Percentiles rank a stretch among this genome's conserved stretches.
These are phyloP conservation scores for Rhodotorula taiwanensis DNA, from an alignment of 768 basidiomycete species.

Conservation along the genomic window DNA sequence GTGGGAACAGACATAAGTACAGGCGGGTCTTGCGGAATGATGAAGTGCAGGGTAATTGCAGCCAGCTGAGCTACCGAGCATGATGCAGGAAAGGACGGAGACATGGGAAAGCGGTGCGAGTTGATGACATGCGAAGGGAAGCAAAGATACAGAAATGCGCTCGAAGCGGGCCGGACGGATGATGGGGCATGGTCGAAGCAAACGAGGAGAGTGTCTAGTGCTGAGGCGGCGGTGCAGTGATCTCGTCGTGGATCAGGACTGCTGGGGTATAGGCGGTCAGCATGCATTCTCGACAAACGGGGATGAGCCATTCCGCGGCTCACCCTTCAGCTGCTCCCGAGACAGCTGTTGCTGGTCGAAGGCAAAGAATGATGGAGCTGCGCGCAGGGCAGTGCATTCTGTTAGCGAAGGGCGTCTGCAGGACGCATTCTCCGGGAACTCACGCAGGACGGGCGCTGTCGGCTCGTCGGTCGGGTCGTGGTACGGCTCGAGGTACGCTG, in stretches of 20 bases:
- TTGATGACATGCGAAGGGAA: neutral
- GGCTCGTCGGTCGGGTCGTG: constrained; percentile 98
- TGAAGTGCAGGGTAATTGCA: no score
- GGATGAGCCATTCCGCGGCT: neutral
- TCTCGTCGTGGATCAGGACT: constrained; percentile 41
- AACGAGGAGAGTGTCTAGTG: constrained; percentile 3
- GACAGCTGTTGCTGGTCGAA: constrained; percentile 96
- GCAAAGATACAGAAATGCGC: neutral
- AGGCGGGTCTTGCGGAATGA: no score
- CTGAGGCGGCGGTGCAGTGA: constrained; percentile 32
- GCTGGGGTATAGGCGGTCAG: neutral
- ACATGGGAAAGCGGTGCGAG: neutral
- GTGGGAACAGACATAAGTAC: no score
- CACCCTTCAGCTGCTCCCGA: constrained; percentile 78
- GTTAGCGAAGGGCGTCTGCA: no score
- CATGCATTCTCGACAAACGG: no score
- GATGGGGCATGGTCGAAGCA: no score
- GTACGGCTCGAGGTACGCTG: constrained; percentile 41
- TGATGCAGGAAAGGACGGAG: neutral
- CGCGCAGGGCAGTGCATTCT: no score
- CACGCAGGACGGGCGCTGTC: constrained; percentile 84
- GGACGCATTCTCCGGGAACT: no score
- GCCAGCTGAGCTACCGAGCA: neutral
- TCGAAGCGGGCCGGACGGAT: neutral
- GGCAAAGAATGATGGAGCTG: constrained; percentile 80